Evolutionary conservation across 2,329 filamentous ascomycete genomes (phyloP), one percentile per base, ranked within the genome.

Genomic region (Amauroascus niger): DNA sequence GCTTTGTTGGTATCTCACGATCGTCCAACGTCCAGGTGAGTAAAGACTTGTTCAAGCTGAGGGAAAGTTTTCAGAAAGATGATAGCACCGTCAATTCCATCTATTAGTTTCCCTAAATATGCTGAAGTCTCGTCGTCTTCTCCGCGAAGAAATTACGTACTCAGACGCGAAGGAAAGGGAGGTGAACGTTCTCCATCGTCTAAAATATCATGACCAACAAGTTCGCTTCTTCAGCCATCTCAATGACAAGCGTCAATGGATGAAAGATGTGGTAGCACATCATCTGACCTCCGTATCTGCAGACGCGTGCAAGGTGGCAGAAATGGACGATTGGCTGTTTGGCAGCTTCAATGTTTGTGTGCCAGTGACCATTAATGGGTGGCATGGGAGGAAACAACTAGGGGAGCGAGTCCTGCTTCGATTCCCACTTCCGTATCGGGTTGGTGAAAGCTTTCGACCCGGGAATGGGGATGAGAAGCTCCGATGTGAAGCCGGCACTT

Each of bases 291-390:
- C 9, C 4, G n/a, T 11, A 32, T 54, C 57, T 8, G 11, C 44
- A 8, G 39, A 58, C 11, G 16, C 33, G n/a, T 56, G 51, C 20
- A 18, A 9, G 6, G 40, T 56, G 32, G 46, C 26, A 6, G 52
- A 53, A 0, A 13, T 30, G 2, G 49, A 45, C 13, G 47, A 59
- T 24, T 61, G 58, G 59, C 5, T 60, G 3, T 28, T 57, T 55
- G 59, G 59, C 11, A 55, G 47, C 32, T 61, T 57, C 53, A 61
- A 61, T 16, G 40, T 55, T 11, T 60, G 59, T 39, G 50, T 60
- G 8, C 57, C 57, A 14, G 53, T 61, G 20, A 52, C 43, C 8
- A 22, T 37, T 20, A n/a, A 18, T n/a, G 39, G 16, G 6, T 54
- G 30, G 41, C 37, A 20, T 24, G 28, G 47, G 18, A 53, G 44